Percentiles rank a stretch among this genome's conserved stretches.
Conservation (phyloP, 2,329 filamentous ascomycete genomes). For the Cladosporium sp. region DNA sequence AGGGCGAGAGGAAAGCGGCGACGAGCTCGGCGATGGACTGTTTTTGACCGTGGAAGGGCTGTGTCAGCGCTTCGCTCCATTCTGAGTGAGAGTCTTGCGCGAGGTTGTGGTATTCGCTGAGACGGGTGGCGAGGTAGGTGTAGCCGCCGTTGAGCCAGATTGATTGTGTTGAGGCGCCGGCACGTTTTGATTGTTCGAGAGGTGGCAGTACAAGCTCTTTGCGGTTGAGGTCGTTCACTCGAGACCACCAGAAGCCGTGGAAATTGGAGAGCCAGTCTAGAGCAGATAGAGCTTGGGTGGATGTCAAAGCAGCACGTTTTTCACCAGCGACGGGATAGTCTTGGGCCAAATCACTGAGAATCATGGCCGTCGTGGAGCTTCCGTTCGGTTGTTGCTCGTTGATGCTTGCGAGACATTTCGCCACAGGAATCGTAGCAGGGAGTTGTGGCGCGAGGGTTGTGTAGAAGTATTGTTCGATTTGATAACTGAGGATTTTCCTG, state of each 20-base stretch:
- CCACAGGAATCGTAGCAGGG: slow-evolving; percentile 42
- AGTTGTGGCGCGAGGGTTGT: slow-evolving; percentile 51
- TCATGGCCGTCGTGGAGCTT: slow-evolving; percentile 45
- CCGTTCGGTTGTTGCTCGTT: not conserved
- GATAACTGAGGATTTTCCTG: slow-evolving; percentile 63
- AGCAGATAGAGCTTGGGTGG: slow-evolving; percentile 49
- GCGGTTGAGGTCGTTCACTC: slow-evolving; percentile 25
- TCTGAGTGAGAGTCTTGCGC: slow-evolving; percentile 46
- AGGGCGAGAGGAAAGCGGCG: slow-evolving; percentile 49
- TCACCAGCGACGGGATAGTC: slow-evolving; percentile 55
- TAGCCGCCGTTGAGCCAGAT: slow-evolving; percentile 65
- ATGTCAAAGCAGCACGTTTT: slow-evolving; percentile 47
- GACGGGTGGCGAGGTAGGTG: slow-evolving; percentile 62
- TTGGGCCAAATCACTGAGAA: slow-evolving; percentile 55
- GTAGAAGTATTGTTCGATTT: slow-evolving; percentile 66
- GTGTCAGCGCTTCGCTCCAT: slow-evolving; percentile 53
- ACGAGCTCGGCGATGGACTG: slow-evolving; percentile 41
- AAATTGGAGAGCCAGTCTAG: slow-evolving; percentile 62
- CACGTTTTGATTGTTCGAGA: slow-evolving; percentile 44
- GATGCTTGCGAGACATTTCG: slow-evolving; percentile 40
- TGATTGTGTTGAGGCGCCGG: not conserved
- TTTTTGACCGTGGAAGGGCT: slow-evolving; percentile 17
- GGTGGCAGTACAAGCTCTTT: slow-evolving; percentile 50
- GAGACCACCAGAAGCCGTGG: slow-evolving; percentile 52
- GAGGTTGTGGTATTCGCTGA: slow-evolving; percentile 52